Evolutionary conservation across 495 filamentous ascomycete species (phyloP).

Genomic region (Entonaema liquescens): DNA sequence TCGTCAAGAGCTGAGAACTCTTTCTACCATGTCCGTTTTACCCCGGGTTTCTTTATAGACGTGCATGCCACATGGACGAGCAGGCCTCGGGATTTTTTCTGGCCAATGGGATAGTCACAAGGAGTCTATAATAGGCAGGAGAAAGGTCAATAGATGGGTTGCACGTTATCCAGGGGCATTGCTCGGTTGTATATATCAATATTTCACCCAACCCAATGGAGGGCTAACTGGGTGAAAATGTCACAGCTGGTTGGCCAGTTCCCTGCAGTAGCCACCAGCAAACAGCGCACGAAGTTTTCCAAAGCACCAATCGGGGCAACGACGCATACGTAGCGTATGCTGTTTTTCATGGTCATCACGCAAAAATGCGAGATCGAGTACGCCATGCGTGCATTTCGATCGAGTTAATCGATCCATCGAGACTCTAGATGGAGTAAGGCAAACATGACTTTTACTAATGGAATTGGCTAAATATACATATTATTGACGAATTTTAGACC

Average conservation of each 20-base stretch:
- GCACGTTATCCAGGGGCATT: conserved; percentile 24
- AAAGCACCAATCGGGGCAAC: conserved; percentile 23
- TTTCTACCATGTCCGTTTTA: conserved; percentile 17
- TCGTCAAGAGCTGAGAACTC: conserved; percentile 1
- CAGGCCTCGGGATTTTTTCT: conserved; percentile 29
- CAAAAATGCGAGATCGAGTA: conserved; percentile 39
- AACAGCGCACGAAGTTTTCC: conserved; percentile 2
- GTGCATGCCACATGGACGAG: conserved; percentile 25
- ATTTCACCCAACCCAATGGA: conserved; percentile 38
- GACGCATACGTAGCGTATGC: neutral
- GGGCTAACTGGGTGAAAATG: conserved; percentile 9
- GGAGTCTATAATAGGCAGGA: conserved; percentile 27
- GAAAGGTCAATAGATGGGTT: conserved; percentile 18
- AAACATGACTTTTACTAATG: neutral
- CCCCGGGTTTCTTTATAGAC: conserved; percentile 34
- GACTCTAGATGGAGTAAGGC: neutral
- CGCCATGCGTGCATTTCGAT: conserved; percentile 27
- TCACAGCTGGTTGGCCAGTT: conserved; percentile 20
- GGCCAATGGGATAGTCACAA: conserved; percentile 28
- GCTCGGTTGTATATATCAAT: conserved; percentile 31
- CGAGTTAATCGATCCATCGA: conserved; percentile 14
- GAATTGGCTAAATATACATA: conserved; percentile 32
- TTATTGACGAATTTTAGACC: neutral
- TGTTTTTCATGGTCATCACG: conserved; percentile 23
- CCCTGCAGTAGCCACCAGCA: neutral